phyloP scores from a whole-genome alignment of 2,329 filamentous ascomycete species.

The Pseudocercospora pini-densiflorae region DNA sequence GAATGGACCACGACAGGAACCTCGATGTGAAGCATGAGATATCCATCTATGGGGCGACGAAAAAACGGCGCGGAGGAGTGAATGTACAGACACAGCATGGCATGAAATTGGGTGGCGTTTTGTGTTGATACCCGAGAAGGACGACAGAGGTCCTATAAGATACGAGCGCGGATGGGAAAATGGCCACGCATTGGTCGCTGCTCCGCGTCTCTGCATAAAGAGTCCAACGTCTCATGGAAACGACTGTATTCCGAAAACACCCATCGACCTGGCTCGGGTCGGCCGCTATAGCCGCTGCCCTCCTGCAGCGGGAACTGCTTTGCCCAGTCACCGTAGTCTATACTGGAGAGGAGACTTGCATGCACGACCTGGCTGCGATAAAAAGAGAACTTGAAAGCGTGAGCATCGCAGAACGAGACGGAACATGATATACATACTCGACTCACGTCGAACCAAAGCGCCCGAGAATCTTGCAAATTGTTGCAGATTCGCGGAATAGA shows the following conservation, averaged over 20 bases:
- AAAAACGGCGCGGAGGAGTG: neutral
- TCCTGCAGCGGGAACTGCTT: neutral
- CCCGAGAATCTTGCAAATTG: neutral
- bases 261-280: too few species aligned
- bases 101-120: neutral
- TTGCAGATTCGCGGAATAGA: neutral
- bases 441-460: neutral
- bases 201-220: too few species aligned
- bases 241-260: too few species aligned
- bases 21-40: neutral
- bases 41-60: neutral
- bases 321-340: neutral
- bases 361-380: neutral
- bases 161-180: neutral
- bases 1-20: conserved; percentile 47
- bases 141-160: neutral
- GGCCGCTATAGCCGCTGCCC: too few species aligned
- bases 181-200: neutral
- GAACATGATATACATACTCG: neutral
- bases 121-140: neutral
- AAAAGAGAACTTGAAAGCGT: neutral
- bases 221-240: too few species aligned
- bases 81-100: conserved; percentile 12
- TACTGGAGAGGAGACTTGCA: neutral
- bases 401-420: neutral